Base-by-base conservation (phyloP, 495 filamentous ascomycete species). In the Astrocystis sublimbata region DNA sequence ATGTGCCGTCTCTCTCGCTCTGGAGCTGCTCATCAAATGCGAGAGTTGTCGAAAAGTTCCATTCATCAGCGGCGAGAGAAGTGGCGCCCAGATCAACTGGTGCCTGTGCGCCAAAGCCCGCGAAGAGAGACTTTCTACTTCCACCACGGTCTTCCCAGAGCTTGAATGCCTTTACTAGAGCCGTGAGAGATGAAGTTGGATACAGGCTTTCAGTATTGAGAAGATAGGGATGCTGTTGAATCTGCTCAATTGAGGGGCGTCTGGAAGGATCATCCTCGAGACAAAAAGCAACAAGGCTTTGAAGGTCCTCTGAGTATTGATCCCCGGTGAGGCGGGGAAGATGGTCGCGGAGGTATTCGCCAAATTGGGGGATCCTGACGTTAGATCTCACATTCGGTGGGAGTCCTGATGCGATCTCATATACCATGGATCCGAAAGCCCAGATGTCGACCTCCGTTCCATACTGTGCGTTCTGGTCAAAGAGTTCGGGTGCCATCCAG, bases 401-500 rank as follows among this genome's bases (percentile, higher is more conserved):
- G 13, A 87, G 83, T 5, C 94, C 93, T 6, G 90, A 96, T 0
- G 94, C 96, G 67, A 97, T 90, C 73, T 98, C 94, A 65, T 86
- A 93, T 1, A 96, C 75, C 42, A 96, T 93, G 60, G 92, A 92
- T 15, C 93, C 93, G 72, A 92, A 96, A 1, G 93, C 92, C 94
- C 94, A 98, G 41, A 96, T 91, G 68, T 98, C 94, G 60, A 98
- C 87, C 75, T 92, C 78, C 9, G 84, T 86, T 68, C 81, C 84
- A 68, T 88, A 86, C 33, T 81, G 80, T 21, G 80, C 75, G 1
- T 76, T 75, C 3, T 77, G 75, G 9, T 81, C 79, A 60, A 91
- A 88, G 61, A 96, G 83, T 71, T 98, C 94, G 0, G 92, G 94
- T 1, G 94, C 90, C 93, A 98, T 97, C 92, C 93, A 98, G 75